phyloP scores from a whole-genome alignment of 2,329 filamentous ascomycete genomes.

The Huntiella moniliformis region DNA sequence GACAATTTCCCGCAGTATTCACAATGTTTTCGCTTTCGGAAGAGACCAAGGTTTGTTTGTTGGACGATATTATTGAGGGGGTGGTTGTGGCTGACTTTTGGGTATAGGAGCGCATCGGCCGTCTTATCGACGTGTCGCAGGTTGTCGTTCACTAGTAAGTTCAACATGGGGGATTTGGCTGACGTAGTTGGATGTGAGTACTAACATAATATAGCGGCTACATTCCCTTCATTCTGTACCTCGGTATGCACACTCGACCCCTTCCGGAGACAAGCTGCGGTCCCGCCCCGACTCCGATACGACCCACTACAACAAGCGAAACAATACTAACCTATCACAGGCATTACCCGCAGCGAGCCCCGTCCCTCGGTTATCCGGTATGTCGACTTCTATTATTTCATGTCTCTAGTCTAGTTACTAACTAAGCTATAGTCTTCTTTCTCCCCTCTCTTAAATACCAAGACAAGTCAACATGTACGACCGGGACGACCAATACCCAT shows the following conservation, averaged over 20 bases:
- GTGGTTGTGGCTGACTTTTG: background rate
- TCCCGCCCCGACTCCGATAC: background rate
- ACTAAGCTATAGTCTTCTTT: conserved; percentile 32
- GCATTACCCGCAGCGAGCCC: conserved; percentile 87
- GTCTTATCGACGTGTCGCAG: conserved; percentile 85
- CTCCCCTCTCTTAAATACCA: conserved; percentile 37
- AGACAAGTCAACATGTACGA: background rate
- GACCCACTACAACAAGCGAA: background rate
- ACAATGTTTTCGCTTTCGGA: conserved; percentile 59
- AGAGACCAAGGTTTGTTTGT: conserved; percentile 66
- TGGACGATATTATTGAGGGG: background rate
- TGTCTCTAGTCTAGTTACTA: background rate
- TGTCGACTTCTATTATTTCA: conserved; percentile 11
- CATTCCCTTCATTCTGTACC: conserved; percentile 87
- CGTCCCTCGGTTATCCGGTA: conserved; percentile 53
- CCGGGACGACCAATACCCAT: background rate
- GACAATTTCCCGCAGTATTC: background rate
- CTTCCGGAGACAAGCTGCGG: background rate
- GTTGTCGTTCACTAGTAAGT: conserved; percentile 89
- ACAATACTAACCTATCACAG: conserved; percentile 26
- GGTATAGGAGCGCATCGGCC: conserved; percentile 80
- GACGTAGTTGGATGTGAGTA: background rate
- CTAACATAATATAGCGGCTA: conserved; percentile 49
- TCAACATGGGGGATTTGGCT: background rate
- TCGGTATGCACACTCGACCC: conserved; percentile 41